Evolutionary conservation across 805 yeast species (phyloP), one percentile per base, ranked within the genome.

Genomic region (Nakazawaea pomicola): DNA sequence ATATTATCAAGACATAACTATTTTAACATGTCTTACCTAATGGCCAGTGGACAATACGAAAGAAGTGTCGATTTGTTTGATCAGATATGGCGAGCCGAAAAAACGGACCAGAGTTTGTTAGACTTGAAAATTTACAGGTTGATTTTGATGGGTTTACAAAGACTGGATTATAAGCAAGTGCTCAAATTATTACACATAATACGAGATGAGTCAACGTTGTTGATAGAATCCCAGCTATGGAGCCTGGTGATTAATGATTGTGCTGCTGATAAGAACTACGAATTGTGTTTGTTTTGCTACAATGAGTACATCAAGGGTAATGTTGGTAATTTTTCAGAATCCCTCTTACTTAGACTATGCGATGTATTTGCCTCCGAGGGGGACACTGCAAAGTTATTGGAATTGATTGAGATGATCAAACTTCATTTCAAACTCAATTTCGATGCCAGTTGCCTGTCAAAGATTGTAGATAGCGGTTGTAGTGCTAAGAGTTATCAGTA

Each of bases 11-110:
- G 10, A 15, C n/a, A 16, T n/a, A 33, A 21, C 9, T 12, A 12
- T 14, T 24, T 19, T 23, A 19, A 14, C 4, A 30, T 41, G 4
- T 17, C n/a, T n/a, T 41, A 20, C 14, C 18, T 36, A 21, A 27
- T 42, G 1, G 3, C 21, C 4, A 37, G 31, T 21, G 41, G 41
- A 4, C 45, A 42, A 16, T 42, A 42, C 27, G 45, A 42, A n/a
- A 25, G 38, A 18, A 7, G 23, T 6, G 15, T 42, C 9, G 41
- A 37, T 3, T 4, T 14, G 4, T 42, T 42, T 27, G 11, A 36
- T 19, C 14, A 21, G 18, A 19, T n/a, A n/a, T 32, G 38, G 35
- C 9, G 12, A 9, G 10, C 7, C 8, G 29, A 7, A 20, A 21
- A 7, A 15, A 9, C 16, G 14, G 17, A n/a, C 18, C 4, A 24